phyloP scores from a whole-genome alignment of 2,329 filamentous ascomycete genomes.

The Myotisia sp. region DNA sequence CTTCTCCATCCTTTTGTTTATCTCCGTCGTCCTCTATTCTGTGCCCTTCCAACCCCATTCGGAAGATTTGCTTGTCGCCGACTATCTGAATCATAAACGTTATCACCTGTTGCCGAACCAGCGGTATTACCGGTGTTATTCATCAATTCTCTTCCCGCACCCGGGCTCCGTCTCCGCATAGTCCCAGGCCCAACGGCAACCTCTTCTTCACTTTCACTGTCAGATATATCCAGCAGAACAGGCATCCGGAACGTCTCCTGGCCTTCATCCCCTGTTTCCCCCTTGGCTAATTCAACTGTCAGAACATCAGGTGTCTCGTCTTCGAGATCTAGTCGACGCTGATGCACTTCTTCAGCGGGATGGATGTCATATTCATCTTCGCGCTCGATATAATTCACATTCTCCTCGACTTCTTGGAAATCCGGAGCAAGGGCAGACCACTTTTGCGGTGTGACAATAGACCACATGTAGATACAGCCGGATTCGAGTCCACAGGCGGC shows the following conservation, averaged over 20 bases:
- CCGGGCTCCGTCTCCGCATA: slow-evolving; percentile 72
- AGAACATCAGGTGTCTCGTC: slow-evolving; percentile 89
- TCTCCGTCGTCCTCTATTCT: slow-evolving; percentile 21
- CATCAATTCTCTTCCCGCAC: slow-evolving; percentile 51
- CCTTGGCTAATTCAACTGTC: slow-evolving; percentile 54
- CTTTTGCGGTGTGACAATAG: slow-evolving; percentile 82
- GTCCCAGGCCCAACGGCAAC: slow-evolving; percentile 58
- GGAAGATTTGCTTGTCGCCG: slow-evolving; percentile 1
- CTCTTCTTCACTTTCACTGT: slow-evolving; percentile 93
- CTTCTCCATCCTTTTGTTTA: slow-evolving; percentile 9
- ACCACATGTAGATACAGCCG: slow-evolving; percentile 90
- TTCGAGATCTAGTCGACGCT: slow-evolving; percentile 75
- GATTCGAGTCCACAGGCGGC: slow-evolving; percentile 87
- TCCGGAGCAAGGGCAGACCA: slow-evolving; percentile 96
- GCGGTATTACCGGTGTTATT: slow-evolving; percentile 28
- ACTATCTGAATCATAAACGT: slow-evolving; percentile 3
- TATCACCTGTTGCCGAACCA: slow-evolving; percentile 12
- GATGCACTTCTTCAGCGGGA: slow-evolving; percentile 83
- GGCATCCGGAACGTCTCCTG: slow-evolving; percentile 70
- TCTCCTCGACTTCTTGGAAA: slow-evolving; percentile 95
- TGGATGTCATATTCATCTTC: slow-evolving; percentile 99
- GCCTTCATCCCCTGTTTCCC: slow-evolving; percentile 41
- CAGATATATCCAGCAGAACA: slow-evolving; percentile 78
- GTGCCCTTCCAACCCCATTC: slow-evolving; percentile 10
- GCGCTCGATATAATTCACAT: slow-evolving; percentile 86